Percentiles rank a stretch among this genome's conserved stretches.
These are phyloP conservation scores for Neurospora sp. DNA, from an alignment of 495 filamentous ascomycete genomes.

Conservation along the genomic window DNA sequence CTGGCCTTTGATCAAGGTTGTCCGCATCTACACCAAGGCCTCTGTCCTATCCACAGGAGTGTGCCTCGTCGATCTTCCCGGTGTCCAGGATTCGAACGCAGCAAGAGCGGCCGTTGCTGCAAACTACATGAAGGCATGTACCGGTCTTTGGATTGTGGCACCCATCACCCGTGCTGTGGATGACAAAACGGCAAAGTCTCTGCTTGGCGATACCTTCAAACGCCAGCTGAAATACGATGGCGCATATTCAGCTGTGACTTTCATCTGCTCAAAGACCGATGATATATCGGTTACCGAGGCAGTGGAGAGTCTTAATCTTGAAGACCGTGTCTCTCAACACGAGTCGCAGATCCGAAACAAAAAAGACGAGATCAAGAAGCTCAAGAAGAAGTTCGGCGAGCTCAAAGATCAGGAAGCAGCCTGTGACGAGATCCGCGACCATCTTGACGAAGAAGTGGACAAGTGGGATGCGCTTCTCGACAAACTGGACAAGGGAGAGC, in stretches of 20 bases:
- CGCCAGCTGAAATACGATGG: conserved; percentile 58
- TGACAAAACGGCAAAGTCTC: conserved; percentile 50
- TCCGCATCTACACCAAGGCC: conserved; percentile 50
- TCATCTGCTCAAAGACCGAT: conserved; percentile 63
- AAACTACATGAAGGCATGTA: conserved; percentile 50
- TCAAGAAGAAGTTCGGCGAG: conserved; percentile 32
- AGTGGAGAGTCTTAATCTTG: conserved; percentile 26
- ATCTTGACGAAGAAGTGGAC: conserved; percentile 26
- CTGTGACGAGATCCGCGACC: neutral
- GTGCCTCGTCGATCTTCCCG: conserved; percentile 57
- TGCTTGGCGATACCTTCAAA: conserved; percentile 51
- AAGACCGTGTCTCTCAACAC: conserved; percentile 30
- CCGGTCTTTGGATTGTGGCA: conserved; percentile 50
- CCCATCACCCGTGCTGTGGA: conserved; percentile 57
- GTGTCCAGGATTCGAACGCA: conserved; percentile 54
- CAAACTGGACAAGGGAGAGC: conserved; percentile 35
- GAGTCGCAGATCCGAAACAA: conserved; percentile 10
- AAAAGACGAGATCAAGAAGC: conserved; percentile 14
- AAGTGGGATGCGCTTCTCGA: conserved; percentile 38
- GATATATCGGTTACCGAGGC: conserved; percentile 42
- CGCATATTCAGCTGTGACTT: conserved; percentile 43
- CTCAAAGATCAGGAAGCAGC: conserved; percentile 22
- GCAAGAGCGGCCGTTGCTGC: conserved; percentile 51
- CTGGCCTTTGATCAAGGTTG: conserved; percentile 59
- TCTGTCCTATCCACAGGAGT: conserved; percentile 53